Percentiles rank a stretch among this genome's conserved stretches.
Evolutionary conservation across 495 filamentous ascomycete genomes (phyloP).

Genomic region (Neurospora sp.): DNA sequence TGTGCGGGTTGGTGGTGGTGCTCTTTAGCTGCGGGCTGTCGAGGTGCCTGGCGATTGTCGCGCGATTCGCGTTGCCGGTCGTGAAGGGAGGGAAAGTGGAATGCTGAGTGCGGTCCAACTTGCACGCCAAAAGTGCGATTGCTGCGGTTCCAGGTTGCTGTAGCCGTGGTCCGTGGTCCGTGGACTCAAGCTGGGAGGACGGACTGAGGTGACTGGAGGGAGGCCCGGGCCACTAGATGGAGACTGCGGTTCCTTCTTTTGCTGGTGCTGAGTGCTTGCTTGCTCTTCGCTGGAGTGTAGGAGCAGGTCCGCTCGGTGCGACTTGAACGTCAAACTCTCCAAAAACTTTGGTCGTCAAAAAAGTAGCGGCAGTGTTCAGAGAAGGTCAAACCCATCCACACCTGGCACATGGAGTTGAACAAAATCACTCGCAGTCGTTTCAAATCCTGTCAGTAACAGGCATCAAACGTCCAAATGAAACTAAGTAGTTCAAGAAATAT

Average conservation of each 20-base stretch:
- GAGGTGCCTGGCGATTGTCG: slow-evolving; percentile 25
- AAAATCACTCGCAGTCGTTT: background rate
- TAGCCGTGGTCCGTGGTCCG: background rate
- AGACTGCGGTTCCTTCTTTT: background rate
- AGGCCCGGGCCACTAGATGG: background rate
- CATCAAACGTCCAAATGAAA: background rate
- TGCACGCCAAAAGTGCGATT: slow-evolving; percentile 1
- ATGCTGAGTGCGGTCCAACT: slow-evolving; percentile 1
- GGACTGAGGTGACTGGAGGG: background rate
- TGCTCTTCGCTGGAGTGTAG: slow-evolving; percentile 1
- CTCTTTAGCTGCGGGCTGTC: slow-evolving; percentile 2
- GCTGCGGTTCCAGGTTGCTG: background rate
- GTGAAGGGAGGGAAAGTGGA: slow-evolving; percentile 17
- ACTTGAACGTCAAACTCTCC: slow-evolving; percentile 1
- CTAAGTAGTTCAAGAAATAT: background rate
- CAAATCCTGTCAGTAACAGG: background rate
- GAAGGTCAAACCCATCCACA: background rate
- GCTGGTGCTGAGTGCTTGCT: background rate
- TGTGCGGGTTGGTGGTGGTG: slow-evolving; percentile 8
- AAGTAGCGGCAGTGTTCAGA: background rate
- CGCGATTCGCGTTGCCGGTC: slow-evolving; percentile 29
- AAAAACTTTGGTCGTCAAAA: slow-evolving; percentile 14
- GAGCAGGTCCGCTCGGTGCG: slow-evolving; percentile 4
- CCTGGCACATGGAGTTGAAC: background rate
- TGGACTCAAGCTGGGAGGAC: background rate